Conservation (phyloP, 2,329 filamentous ascomycete species). For the Leptographium galeiforme region DNA sequence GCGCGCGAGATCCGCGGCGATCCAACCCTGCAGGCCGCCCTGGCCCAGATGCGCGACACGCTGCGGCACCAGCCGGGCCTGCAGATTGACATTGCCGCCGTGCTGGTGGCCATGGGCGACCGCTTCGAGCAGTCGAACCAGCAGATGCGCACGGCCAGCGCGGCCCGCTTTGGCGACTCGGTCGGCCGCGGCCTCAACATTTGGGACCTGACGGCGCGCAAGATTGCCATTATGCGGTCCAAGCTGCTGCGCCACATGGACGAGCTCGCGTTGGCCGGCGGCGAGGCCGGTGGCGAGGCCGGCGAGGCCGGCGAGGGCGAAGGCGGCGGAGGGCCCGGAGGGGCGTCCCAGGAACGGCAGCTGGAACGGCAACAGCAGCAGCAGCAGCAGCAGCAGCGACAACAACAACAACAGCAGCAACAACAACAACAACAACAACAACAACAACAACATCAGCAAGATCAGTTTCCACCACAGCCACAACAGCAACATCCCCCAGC, state of each 20-base stretch:
- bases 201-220: slow-evolving; percentile 34
- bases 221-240: slow-evolving; percentile 30
- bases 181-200: slow-evolving; percentile 26
- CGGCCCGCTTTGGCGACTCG: slow-evolving; percentile 10
- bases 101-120: slow-evolving; percentile 26
- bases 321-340: no score
- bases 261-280: slow-evolving; percentile 1
- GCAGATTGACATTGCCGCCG: slow-evolving; percentile 28
- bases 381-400: background rate
- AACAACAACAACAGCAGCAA: background rate
- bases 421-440: background rate
- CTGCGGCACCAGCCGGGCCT: slow-evolving; percentile 31
- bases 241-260: slow-evolving; percentile 21
- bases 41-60: slow-evolving; percentile 26
- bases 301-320: no score
- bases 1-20: slow-evolving; percentile 18
- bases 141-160: slow-evolving; percentile 18
- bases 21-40: slow-evolving; percentile 24
- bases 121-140: slow-evolving; percentile 30
- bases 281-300: background rate
- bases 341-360: no score
- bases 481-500: no score
- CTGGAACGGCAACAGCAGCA: background rate
- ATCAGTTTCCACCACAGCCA: background rate
- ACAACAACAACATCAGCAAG: no score